Conservation (phyloP, 108 stramenopile genomes). For the Aurantiochytrium sp. region DNA sequence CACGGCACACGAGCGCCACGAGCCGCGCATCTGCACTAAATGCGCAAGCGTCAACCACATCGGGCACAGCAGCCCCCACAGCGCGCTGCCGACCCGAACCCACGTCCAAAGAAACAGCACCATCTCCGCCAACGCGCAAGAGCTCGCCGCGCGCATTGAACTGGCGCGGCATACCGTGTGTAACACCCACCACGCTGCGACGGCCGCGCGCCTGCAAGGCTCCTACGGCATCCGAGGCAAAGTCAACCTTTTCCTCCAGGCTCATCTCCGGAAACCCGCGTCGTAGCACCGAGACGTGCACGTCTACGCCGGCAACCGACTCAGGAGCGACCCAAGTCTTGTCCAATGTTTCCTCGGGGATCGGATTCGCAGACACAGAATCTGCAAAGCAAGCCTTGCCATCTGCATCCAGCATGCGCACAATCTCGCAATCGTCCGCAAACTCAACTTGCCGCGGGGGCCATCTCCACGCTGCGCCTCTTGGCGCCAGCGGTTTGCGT, state of each 20-base stretch:
- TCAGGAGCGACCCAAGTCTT: neutral
- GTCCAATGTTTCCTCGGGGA: neutral
- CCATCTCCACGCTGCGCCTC: neutral
- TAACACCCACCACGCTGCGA: neutral
- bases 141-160: neutral
- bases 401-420: neutral
- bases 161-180: neutral
- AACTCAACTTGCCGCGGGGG: neutral
- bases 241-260: neutral
- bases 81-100: neutral
- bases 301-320: neutral
- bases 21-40: neutral
- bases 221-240: neutral
- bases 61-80: neutral
- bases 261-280: neutral
- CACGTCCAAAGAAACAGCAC: neutral
- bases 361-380: neutral
- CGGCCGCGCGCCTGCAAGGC: neutral
- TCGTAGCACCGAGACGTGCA: neutral
- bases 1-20: neutral
- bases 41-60: neutral
- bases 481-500: neutral
- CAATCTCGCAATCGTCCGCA: conserved; percentile 1
- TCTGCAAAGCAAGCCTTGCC: neutral
- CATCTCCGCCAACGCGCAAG: neutral